Evolutionary conservation across 148 eudicot species (phyloP), one percentile per base, ranked within the genome.

Genomic region (Limonium bicolor): DNA sequence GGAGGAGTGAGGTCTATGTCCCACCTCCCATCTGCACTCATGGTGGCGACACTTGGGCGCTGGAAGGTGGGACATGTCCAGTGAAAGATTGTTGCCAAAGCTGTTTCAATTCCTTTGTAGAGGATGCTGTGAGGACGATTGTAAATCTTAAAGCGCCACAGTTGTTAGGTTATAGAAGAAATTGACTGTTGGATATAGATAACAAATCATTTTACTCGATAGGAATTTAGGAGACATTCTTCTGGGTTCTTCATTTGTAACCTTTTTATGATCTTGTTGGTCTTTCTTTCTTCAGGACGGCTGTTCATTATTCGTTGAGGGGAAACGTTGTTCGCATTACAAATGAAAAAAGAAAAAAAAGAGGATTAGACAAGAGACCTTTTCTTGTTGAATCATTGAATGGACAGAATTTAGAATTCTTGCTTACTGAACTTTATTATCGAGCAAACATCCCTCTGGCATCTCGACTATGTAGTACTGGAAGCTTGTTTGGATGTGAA

Each of bases 61-160:
- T n/a, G 30, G 30, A 27, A 33, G 53, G 41, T 48, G 56, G 31
- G 56, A 53, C 21, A 18, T 50, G 72, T 61, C 64, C 58, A 26
- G 39, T 67, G 21, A 55, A 37, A 41, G 64, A 60, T 42, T 64
- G 56, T 45, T 80, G 80, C 75, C 32, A 52, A 28, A 48, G 59
- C 57, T 80, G 77, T 58, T 70, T 73, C 32, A 61, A 70, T 61
- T 42, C 15, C 31, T 73, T 81, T 33, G 84, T 65, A 24, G 52
- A 46, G 51, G 56, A 54, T 43, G 73, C 61, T 32, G 76, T 73
- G 53, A 58, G 48, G 20, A 67, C 51, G 43, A 45, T 70, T 15
- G 56, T 39, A 50, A 51, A 48, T 42, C 23, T 50, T 32, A 31
- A 32, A 55, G 35, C 24, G 27, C 58, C 67, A 29, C 61, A 61